phyloP scores from a whole-genome alignment of 2,329 filamentous ascomycete species.

The Huntiella abstrusa region DNA sequence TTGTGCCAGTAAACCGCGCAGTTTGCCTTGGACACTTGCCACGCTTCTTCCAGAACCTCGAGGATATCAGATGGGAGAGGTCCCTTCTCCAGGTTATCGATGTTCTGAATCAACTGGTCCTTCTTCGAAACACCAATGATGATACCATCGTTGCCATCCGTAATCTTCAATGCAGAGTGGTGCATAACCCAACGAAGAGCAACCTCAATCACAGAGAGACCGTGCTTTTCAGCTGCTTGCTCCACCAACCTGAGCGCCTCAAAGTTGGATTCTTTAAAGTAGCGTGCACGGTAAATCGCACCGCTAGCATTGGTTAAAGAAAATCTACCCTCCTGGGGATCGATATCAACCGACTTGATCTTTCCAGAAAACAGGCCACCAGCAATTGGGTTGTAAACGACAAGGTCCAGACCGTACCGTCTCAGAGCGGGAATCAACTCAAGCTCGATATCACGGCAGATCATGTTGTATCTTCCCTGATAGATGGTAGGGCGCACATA shows the following conservation, averaged over 20 bases:
- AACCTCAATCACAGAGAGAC: slow-evolving; percentile 50
- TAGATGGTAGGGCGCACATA: slow-evolving; percentile 75
- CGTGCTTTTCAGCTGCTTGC: slow-evolving; percentile 45
- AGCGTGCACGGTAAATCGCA: slow-evolving; percentile 42
- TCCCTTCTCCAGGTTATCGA: slow-evolving; percentile 43
- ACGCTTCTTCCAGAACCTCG: slow-evolving; percentile 56
- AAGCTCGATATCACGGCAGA: slow-evolving; percentile 55
- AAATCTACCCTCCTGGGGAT: slow-evolving; percentile 51
- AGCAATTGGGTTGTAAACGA: slow-evolving; percentile 67
- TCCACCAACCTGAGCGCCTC: slow-evolving; percentile 50
- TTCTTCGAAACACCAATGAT: slow-evolving; percentile 40
- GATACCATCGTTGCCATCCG: slow-evolving; percentile 36
- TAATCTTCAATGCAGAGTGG: slow-evolving; percentile 41
- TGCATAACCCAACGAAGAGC: slow-evolving; percentile 57
- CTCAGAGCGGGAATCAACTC: slow-evolving; percentile 58
- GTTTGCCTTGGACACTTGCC: slow-evolving; percentile 47
- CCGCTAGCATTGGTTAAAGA: slow-evolving; percentile 37
- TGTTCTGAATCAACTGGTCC: slow-evolving; percentile 37
- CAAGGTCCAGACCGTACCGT: slow-evolving; percentile 59
- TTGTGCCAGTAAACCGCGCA: slow-evolving; percentile 35
- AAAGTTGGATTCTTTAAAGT: slow-evolving; percentile 49
- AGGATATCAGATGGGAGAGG: slow-evolving; percentile 63
- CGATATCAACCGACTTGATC: slow-evolving; percentile 45
- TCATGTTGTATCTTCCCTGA: slow-evolving; percentile 75
- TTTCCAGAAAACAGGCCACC: slow-evolving; percentile 68